Base-by-base conservation (phyloP, 78 protist species). In the Tieghemostelium lacteum region DNA sequence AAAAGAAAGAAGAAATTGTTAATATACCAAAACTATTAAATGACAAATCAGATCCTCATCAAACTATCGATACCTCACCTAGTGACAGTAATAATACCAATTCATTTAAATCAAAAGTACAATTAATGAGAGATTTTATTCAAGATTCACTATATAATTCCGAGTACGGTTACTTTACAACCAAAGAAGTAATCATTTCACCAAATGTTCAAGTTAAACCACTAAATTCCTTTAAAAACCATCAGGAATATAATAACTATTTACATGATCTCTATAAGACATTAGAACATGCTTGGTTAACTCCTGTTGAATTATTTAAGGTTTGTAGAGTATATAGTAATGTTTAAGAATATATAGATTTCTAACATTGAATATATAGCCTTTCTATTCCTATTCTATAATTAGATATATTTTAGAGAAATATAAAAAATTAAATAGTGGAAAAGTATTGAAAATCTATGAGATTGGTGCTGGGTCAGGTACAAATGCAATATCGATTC, bases 391-490 rank as follows among this genome's bases (percentile, higher is more conserved):
- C 3, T 52, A 63, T 50, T 28, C 78, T n/a, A 83, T 83, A 8
- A 26, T 65, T 19, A 52, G 75, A 57, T 83, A 83, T 42, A 83
- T 83, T 0, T 58, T 83, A 3, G 91, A 83, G 3, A 83, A 66
- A 31, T 69, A 60, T 69, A 71, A 52, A 20, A 8, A 10, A n/a
- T 14, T 3, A 50, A 65, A 36, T 20, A 45, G 31, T 29, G 7
- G 42, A n/a, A 42, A n/a, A 14, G 63, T 62, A 50, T 60, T 83
- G 26, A 83, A 69, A 50, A 83, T 83, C 10, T 83, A 64, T 58
- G 91, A 83, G 26, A 60, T 83, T 69, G 91, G 91, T 60, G 91
- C 91, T 31, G 91, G 91, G 1, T 69, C 80, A 6, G 91, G 91
- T 69, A 83, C 91, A n/a, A 83, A 83, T 69, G 91, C 91, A 42